phyloP scores from a whole-genome alignment of 495 filamentous ascomycete species.

The Lophiostoma macrostomum region DNA sequence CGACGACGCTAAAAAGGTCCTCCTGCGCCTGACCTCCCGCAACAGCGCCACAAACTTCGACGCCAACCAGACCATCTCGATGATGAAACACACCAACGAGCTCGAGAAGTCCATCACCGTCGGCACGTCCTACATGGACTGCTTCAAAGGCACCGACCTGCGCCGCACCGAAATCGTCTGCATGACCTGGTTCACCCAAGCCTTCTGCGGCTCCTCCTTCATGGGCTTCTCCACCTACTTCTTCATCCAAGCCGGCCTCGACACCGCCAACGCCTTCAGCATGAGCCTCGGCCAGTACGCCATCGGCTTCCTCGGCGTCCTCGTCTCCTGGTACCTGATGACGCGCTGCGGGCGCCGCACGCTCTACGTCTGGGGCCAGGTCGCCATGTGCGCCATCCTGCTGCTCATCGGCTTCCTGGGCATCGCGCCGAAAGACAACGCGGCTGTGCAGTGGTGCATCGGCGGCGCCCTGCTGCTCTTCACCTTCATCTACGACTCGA shows the following conservation, averaged over 20 bases:
- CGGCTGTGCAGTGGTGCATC: conserved; percentile 60
- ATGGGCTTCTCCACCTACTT: conserved; percentile 71
- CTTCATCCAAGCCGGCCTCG: conserved; percentile 67
- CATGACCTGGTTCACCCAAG: conserved; percentile 81
- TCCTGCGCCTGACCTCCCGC: conserved; percentile 55
- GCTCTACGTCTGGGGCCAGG: conserved; percentile 67
- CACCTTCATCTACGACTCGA: conserved; percentile 70
- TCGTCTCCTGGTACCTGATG: conserved; percentile 74
- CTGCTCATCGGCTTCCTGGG: conserved; percentile 72
- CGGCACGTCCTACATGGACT: conserved; percentile 69
- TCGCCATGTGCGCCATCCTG: conserved; percentile 62
- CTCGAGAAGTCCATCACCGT: conserved; percentile 67
- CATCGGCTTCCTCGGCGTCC: conserved; percentile 71
- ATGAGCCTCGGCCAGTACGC: conserved; percentile 73
- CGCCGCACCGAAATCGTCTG: conserved; percentile 70
- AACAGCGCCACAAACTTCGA: conserved; percentile 57
- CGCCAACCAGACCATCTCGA: conserved; percentile 70
- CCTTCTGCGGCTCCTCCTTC: conserved; percentile 68
- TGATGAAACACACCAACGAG: conserved; percentile 81
- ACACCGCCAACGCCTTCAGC: conserved; percentile 56
- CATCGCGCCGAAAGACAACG: conserved; percentile 51
- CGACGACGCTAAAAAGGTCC: conserved; percentile 64
- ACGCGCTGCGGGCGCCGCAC: conserved; percentile 65
- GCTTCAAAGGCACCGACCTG: conserved; percentile 70
- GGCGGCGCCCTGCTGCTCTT: conserved; percentile 70